phyloP scores from a whole-genome alignment of 306 rosid genomes.

The Cicer pinnatifidum region DNA sequence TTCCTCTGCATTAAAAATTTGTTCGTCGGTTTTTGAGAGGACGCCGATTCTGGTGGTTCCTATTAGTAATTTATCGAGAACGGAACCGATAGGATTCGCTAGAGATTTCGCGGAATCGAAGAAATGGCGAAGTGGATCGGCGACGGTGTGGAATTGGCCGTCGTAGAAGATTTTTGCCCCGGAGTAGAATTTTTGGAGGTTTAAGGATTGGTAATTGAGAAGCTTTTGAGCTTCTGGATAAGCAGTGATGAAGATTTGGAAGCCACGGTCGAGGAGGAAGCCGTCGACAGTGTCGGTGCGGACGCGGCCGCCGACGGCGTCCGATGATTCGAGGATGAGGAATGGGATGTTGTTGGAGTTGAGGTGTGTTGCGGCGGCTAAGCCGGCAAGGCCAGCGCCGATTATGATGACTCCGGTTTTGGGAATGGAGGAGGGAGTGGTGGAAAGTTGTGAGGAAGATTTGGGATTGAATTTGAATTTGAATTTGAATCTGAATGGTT shows the following conservation, averaged over 20 bases:
- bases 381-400: conserved; percentile 89
- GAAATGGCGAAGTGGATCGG: conserved; percentile 76
- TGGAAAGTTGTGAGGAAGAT: conserved; percentile 45
- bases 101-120: conserved; percentile 64
- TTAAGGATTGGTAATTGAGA: conserved; percentile 63
- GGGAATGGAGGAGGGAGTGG: conserved; percentile 44
- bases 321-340: conserved; percentile 76
- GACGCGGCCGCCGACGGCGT: conserved; percentile 82
- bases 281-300: conserved; percentile 75
- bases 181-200: conserved; percentile 74
- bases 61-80: conserved; percentile 70
- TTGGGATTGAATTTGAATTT: conserved; percentile 56
- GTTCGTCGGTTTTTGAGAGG: conserved; percentile 58
- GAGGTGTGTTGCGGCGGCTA: conserved; percentile 82
- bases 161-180: conserved; percentile 66
- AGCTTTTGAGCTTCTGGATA: conserved; percentile 82
- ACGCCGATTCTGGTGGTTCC: conserved; percentile 60
- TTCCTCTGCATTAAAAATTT: conserved; percentile 56
- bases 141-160: conserved; percentile 81
- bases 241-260: conserved; percentile 93
- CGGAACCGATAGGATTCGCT: conserved; percentile 68
- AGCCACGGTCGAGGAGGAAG: conserved; percentile 85
- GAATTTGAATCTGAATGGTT: conserved; percentile 50
- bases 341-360: conserved; percentile 68
- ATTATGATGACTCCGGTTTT: conserved; percentile 57